Percentiles rank a stretch among this genome's conserved stretches.
phyloP scores from a whole-genome alignment of 2,329 filamentous ascomycete species.

The Akanthomyces dipterigenus region DNA sequence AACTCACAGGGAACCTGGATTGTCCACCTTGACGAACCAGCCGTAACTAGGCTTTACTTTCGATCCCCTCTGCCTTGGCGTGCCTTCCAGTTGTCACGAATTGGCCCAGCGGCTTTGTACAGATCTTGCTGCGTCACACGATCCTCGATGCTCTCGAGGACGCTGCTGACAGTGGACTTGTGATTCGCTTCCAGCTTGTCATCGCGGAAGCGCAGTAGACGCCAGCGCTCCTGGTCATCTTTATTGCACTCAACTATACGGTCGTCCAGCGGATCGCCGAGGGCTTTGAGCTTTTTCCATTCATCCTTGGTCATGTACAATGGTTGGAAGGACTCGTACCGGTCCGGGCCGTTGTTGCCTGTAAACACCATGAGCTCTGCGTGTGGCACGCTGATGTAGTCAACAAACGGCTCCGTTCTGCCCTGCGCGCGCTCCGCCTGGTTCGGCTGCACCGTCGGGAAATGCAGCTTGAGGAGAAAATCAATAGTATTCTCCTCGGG shows the following conservation, averaged over 20 bases:
- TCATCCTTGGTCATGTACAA: conserved; percentile 68
- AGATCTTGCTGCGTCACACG: conserved; percentile 79
- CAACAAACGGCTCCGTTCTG: conserved; percentile 54
- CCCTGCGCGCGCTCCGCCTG: conserved; percentile 62
- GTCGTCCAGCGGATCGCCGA: conserved; percentile 72
- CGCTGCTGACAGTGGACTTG: conserved; percentile 73
- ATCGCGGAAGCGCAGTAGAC: conserved; percentile 82
- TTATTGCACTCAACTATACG: conserved; percentile 86
- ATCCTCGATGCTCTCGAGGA: conserved; percentile 84
- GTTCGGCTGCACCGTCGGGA: conserved; percentile 64
- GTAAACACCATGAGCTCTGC: conserved; percentile 66
- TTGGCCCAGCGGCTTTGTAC: conserved; percentile 58
- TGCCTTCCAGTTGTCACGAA: conserved; percentile 75
- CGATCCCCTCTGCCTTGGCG: conserved; percentile 32
- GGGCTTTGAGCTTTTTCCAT: conserved; percentile 73
- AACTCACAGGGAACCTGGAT: background rate
- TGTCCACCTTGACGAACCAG: background rate
- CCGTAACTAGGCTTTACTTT: conserved; percentile 14
- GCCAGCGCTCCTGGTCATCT: conserved; percentile 70
- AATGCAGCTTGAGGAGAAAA: conserved; percentile 73
- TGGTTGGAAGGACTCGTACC: conserved; percentile 59
- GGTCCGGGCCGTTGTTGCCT: conserved; percentile 44
- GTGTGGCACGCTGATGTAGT: conserved; percentile 75
- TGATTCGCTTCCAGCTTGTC: conserved; percentile 93
- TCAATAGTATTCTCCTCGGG: conserved; percentile 93